Evolutionary conservation across 2,329 filamentous ascomycete species (phyloP).

Genomic region (Epichloe hybrida): DNA sequence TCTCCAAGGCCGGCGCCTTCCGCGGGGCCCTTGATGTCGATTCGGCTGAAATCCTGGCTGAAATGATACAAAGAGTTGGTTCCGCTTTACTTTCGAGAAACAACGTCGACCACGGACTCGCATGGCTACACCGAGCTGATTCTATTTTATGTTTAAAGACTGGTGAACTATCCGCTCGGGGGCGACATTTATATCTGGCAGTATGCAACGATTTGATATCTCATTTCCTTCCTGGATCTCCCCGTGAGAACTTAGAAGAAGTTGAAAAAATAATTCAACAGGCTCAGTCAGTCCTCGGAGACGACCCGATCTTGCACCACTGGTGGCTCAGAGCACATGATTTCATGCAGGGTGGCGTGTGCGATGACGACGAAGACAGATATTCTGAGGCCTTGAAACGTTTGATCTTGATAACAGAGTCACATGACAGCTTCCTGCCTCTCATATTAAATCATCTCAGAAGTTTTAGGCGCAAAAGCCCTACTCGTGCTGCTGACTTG

Average conservation of each 20-base stretch:
- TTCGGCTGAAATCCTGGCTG: constrained; percentile 47
- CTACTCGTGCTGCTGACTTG: constrained; percentile 31
- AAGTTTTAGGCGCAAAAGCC: constrained; percentile 43
- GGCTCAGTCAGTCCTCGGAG: constrained; percentile 49
- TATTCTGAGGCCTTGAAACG: constrained; percentile 42
- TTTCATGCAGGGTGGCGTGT: constrained; percentile 25
- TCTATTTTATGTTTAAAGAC: constrained; percentile 40
- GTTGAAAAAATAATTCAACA: constrained; percentile 43
- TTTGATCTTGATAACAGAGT: constrained; percentile 46
- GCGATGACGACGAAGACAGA: constrained; percentile 30
- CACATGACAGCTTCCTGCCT: constrained; percentile 51
- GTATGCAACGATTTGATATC: constrained; percentile 52
- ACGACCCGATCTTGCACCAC: constrained; percentile 51
- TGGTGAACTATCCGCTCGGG: constrained; percentile 42
- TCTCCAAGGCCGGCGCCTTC: constrained; percentile 39
- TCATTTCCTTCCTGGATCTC: constrained; percentile 34
- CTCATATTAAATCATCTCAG: constrained; percentile 55
- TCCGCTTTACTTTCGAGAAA: constrained; percentile 38
- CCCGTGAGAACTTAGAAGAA: constrained; percentile 29
- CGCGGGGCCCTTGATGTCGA: constrained; percentile 28
- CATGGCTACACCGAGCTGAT: constrained; percentile 62
- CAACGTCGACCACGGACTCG: constrained; percentile 41
- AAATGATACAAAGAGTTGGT: constrained; percentile 62
- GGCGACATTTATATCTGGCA: constrained; percentile 49
- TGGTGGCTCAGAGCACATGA: constrained; percentile 56